These are phyloP conservation scores for Novakomyces olei DNA, from an alignment of 805 yeast genomes.

Conservation along the genomic window DNA sequence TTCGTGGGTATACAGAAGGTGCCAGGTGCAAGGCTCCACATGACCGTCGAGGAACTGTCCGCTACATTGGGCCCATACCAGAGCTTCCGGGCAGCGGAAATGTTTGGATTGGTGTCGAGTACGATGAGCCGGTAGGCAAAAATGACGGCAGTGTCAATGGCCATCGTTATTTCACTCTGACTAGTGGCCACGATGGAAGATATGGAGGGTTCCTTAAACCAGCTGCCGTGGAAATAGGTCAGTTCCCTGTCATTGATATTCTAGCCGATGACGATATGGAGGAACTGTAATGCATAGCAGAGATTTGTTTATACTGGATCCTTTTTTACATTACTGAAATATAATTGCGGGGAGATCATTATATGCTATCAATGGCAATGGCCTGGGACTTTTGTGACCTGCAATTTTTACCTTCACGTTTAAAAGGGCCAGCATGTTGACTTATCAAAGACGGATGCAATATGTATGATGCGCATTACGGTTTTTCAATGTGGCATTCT, in stretches of 20 bases:
- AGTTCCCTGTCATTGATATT: conserved; percentile 31
- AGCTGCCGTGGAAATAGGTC: conserved; percentile 42
- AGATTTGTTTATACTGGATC: no score
- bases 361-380: no score
- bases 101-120: conserved; percentile 64
- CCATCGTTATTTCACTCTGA: conserved; percentile 32
- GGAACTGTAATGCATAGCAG: no score
- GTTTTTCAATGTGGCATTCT: no score
- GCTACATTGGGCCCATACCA: conserved; percentile 45
- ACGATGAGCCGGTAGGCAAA: conserved; percentile 72
- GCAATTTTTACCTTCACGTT: no score
- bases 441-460: no score
- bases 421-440: no score
- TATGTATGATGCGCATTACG: no score
- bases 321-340: no score
- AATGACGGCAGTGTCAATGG: conserved; percentile 61
- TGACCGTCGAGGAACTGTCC: conserved; percentile 44
- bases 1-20: conserved; percentile 30
- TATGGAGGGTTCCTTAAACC: conserved; percentile 75
- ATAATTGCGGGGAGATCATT: no score
- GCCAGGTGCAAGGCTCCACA: conserved; percentile 25
- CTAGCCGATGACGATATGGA: conserved; percentile 26
- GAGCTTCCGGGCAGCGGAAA: conserved; percentile 24
- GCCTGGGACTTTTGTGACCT: no score
- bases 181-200: conserved; percentile 27